Conservation (phyloP, 2,329 filamentous ascomycete species). For the Xylaria sp. region DNA sequence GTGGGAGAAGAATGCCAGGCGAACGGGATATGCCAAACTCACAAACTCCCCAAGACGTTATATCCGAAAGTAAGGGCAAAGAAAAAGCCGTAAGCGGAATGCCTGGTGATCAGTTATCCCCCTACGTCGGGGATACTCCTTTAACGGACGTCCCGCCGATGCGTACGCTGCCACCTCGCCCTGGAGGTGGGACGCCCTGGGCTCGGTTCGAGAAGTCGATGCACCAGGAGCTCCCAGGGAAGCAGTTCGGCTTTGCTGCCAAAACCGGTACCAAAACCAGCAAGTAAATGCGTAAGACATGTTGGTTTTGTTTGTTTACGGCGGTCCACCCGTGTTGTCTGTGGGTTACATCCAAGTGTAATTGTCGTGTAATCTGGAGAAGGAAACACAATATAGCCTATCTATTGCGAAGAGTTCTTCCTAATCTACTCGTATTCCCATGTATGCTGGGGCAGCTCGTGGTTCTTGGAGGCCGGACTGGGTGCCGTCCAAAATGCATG, state of each 20-base stretch:
- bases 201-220: conserved; percentile 22
- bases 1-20: conserved; percentile 22
- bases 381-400: too few relatives aligned
- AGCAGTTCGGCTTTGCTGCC: conserved; percentile 16
- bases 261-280: too few relatives aligned
- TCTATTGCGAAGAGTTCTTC: background rate
- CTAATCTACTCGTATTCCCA: background rate
- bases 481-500: background rate
- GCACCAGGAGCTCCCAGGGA: conserved; percentile 19
- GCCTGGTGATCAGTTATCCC: conserved; percentile 7
- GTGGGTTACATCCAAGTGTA: conserved; percentile 1
- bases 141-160: background rate
- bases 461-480: background rate
- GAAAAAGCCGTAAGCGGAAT: background rate
- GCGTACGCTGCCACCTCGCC: conserved; percentile 7
- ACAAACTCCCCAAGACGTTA: background rate
- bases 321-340: background rate
- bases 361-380: background rate
- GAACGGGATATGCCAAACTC: conserved; percentile 14
- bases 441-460: background rate
- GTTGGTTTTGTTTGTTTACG: conserved; percentile 3
- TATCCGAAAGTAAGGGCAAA: conserved; percentile 3
- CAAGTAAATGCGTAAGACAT: conserved; percentile 5
- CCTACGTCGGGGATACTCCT: conserved; percentile 6
- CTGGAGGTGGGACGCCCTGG: conserved; percentile 12